phyloP scores from a whole-genome alignment of 2,329 filamentous ascomycete genomes.

The Exophiala aquamarina region DNA sequence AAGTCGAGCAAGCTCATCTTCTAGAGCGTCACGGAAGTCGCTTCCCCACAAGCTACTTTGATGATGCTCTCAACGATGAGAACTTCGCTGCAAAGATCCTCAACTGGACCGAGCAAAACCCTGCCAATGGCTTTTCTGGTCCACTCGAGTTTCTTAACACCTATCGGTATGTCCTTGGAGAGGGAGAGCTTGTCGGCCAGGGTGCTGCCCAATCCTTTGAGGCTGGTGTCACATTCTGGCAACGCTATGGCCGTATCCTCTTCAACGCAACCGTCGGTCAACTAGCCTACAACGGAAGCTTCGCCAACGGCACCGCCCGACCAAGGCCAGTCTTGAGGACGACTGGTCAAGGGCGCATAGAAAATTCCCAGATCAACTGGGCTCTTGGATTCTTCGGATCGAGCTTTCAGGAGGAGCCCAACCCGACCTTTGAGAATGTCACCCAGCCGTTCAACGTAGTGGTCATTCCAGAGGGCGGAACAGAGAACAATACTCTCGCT shows the following conservation, averaged over 20 bases:
- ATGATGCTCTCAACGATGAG: conserved; percentile 52
- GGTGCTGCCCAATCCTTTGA: conserved; percentile 53
- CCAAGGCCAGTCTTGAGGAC: conserved; percentile 54
- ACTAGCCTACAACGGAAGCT: conserved; percentile 48
- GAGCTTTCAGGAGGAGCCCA: conserved; percentile 36
- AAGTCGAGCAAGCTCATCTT: conserved; percentile 54
- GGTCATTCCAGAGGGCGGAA: conserved; percentile 51
- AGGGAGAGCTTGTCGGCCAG: conserved; percentile 47
- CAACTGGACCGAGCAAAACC: conserved; percentile 44
- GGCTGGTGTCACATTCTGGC: conserved; percentile 54
- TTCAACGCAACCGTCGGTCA: conserved; percentile 52
- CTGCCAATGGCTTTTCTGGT: conserved; percentile 41
- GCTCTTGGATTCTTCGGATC: conserved; percentile 54
- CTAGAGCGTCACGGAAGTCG: conserved; percentile 58
- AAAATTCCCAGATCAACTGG: conserved; percentile 57
- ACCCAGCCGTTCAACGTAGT: conserved; percentile 46
- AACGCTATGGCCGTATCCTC: conserved; percentile 54
- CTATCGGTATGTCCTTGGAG: conserved; percentile 50
- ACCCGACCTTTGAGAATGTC: conserved; percentile 41
- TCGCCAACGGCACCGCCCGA: conserved; percentile 47
- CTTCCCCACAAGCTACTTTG: conserved; percentile 47
- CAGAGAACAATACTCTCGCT: conserved; percentile 55
- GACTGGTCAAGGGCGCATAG: conserved; percentile 54
- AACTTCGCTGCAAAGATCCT: conserved; percentile 50
- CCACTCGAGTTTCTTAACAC: conserved; percentile 54